Evolutionary conservation across 1,284 basidiomycete species (phyloP), one percentile per base, ranked within the genome.

Genomic region (Phlebopus sp.): DNA sequence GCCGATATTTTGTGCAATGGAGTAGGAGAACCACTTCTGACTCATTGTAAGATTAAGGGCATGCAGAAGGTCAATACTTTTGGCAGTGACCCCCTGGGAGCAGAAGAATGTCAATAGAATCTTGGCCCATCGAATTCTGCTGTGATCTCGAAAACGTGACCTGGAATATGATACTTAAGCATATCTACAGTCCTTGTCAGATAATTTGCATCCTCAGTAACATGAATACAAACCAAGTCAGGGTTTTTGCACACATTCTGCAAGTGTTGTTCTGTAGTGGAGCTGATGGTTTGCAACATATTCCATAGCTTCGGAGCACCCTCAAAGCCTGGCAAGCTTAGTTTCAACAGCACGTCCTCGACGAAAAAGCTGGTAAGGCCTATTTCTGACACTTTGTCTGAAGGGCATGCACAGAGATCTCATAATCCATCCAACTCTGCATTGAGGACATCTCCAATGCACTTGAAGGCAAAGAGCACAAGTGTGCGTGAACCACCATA

Each of bases 1-100:
- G 23, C 19, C 10, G 41, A 42, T 17, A 51, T 47, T 4, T n/a
- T 41, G 43, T 27, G 27, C 27, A 29, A 51, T 17, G 13, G 41
- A 34, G 21, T 31, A 37, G 17, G 35, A 38, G 7, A 59, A 51
- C 60, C 59, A 66, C 37, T 57, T 59, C 30, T 60, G 55, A 44
- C 62, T 62, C 65, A 69, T 68, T 0, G 57, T 58, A 30, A 69
- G 19, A 0, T 60, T 59, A 1, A 66, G 41, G 1, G 55, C 44
- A 44, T 62, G 59, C 0, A 68, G 51, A 0, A 58, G 57, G 46
- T 68, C 60, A 34, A 63, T 59, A 2, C 54, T 56, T 19, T 60
- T 59, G 4, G 62, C 55, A 0, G 60, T 46, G 0, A 62, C 37
- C 3, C 61, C 61, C 17, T 57, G 51, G 6, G 59, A 50, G 40